Evolutionary conservation across 2,329 filamentous ascomycete species (phyloP).

Genomic region (Fusarium sarcochroum): DNA sequence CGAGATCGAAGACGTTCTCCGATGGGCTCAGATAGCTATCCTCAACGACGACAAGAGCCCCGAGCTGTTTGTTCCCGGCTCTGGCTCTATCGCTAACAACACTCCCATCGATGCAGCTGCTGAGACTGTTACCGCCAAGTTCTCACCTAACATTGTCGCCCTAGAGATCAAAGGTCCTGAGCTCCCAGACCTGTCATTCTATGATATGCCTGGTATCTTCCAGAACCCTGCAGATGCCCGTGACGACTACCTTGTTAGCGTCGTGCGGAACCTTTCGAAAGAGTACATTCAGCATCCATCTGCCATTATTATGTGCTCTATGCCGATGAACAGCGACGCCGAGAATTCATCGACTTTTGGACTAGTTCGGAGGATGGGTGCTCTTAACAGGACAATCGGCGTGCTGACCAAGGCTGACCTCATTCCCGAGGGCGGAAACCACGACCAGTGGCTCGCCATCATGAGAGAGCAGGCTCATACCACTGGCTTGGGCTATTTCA

Average conservation of each 20-base stretch:
- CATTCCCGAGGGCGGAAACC: constrained; percentile 65
- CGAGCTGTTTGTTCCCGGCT: constrained; percentile 67
- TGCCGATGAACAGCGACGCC: constrained; percentile 83
- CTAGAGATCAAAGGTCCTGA: constrained; percentile 80
- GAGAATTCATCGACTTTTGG: constrained; percentile 80
- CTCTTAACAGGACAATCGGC: constrained; percentile 74
- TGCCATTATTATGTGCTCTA: constrained; percentile 82
- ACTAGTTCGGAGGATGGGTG: constrained; percentile 71
- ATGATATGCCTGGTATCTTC: constrained; percentile 88
- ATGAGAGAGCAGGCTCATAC: constrained; percentile 72
- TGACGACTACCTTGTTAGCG: constrained; percentile 77
- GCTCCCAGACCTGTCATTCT: constrained; percentile 83
- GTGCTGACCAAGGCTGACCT: constrained; percentile 90
- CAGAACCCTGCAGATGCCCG: constrained; percentile 74
- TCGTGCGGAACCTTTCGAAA: constrained; percentile 79
- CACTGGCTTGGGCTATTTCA: constrained; percentile 82
- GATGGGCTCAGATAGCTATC: constrained; percentile 82
- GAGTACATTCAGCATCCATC: constrained; percentile 78
- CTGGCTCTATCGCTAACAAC: constrained; percentile 59
- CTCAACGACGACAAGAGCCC: constrained; percentile 74
- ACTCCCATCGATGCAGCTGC: constrained; percentile 54
- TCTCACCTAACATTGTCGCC: constrained; percentile 85
- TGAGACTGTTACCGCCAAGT: constrained; percentile 70
- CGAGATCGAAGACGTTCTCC: constrained; percentile 76
- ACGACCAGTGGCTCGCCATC: constrained; percentile 72